Percentiles rank a stretch among this genome's conserved stretches.
phyloP scores from a whole-genome alignment of 169 alveolate species.

The Toxoplasma gondii region DNA sequence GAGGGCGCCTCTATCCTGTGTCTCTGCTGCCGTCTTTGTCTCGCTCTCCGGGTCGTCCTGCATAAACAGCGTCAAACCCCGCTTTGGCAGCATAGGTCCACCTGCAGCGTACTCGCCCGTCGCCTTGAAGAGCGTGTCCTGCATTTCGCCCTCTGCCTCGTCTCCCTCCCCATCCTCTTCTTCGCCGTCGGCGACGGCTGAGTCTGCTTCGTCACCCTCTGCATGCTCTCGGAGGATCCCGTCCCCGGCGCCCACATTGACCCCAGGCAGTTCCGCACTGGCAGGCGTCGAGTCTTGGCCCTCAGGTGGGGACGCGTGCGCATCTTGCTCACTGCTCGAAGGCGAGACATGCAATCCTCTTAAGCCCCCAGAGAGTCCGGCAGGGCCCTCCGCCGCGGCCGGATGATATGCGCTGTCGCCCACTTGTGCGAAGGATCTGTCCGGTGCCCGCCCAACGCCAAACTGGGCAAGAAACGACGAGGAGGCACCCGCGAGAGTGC shows the following conservation, averaged over 20 bases:
- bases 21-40: background rate
- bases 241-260: background rate
- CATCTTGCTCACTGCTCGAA: background rate
- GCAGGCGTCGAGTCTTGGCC: background rate
- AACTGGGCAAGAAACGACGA: constrained; percentile 22
- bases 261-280: no score
- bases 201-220: background rate
- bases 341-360: background rate
- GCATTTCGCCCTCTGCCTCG: background rate
- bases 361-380: background rate
- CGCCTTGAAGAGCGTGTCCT: constrained; percentile 13
- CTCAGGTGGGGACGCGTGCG: background rate
- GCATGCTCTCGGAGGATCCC: background rate
- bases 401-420: background rate
- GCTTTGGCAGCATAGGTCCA: background rate
- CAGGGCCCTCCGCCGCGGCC: background rate
- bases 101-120: constrained; percentile 23
- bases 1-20: background rate
- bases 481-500: background rate
- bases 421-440: background rate
- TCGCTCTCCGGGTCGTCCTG: background rate
- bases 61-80: background rate
- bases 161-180: background rate
- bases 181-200: background rate
- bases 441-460: background rate